Evolutionary conservation across 2,329 filamentous ascomycete species (phyloP), one percentile per base, ranked within the genome.

Genomic region (Cercospora brassicicola): DNA sequence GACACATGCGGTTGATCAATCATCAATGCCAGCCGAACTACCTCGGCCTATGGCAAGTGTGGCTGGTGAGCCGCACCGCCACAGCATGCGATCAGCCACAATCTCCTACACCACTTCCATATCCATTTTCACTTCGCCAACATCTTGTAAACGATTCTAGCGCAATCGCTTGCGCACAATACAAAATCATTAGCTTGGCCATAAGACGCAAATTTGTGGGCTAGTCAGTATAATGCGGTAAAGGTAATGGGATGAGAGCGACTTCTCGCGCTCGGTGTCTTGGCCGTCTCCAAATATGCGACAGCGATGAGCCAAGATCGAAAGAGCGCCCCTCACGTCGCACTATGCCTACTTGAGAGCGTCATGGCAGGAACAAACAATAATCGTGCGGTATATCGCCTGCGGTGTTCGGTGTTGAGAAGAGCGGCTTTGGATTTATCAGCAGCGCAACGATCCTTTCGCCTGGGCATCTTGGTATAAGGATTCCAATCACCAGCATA

Each of bases 1-100:
- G 55, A 57, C 28, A 33, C 26, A 23, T 53, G 48, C 11, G 48
- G 48, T 28, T 28, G 55, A 30, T 57, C 15, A 36, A 33, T 59
- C 28, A 33, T 18, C 55, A 80, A 73, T 67, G 75, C 2, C 82
- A 83, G 73, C 79, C 77, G 26, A 67, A 73, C 26, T 77, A 75
- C 59, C 75, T 83, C 6, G 71, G 78, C 26, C 33, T 70, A 15
- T 76, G 0, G 70, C 18, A 42, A 2, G 15, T 53, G 60, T 51
- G 60, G 60, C 60, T 36, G 15, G 42, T 51, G 42, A n/a, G 18
- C 18, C 36, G 30, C 55, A 59, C 55, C 30, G 55, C 55, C 55
- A 59, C 55, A 10, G 10, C 3, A 4, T n/a, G 4, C 8, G 13
- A 39, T 3, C 30, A 18, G 55, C 55, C 55, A 31, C 28, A 59